Evolutionary conservation across 495 filamentous ascomycete species (phyloP), one percentile per base, ranked within the genome.

Genomic region (Neurospora sp.): DNA sequence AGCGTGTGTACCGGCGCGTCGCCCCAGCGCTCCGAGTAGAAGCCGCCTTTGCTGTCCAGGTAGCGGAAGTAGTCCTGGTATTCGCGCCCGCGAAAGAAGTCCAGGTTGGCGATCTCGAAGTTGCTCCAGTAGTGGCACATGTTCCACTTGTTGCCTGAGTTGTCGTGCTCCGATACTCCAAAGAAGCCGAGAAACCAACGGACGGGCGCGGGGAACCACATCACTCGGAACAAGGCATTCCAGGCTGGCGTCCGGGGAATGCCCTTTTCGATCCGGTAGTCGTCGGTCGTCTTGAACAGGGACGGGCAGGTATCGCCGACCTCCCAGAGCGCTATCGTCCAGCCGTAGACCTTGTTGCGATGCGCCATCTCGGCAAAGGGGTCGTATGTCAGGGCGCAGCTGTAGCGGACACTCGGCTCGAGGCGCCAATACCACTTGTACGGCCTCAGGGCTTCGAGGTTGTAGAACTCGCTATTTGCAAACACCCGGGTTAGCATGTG

Each of bases 61-160:
- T 82, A 81, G 14, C 79, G 69, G 72, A 83, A 88, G 22, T 87
- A 80, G n/a, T 83, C 78, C 65, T 83, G 83, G 73, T 88, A 88
- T 37, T 78, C 81, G 27, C 79, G 71, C 17, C 81, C 75, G 17
- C 86, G 81, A 76, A 86, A 88, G 72, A 88, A 87, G 69, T 85
- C 85, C 16, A 88, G 77, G 71, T 84, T 80, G 70, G 83, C 86
- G 72, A 88, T 87, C 76, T 88, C 86, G 40, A 88, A 88, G 71
- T 88, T 88, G 74, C 83, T 86, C 86, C 86, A 88, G 73, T 87
- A 88, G 75, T 88, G 86, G 72, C 86, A 88, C 20, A 83, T 75
- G 71, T 84, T 88, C 82, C 87, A 88, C 41, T 78, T 72, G 48
- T 84, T 82, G 39, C 82, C 84, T 39, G 35, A 31, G 69, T 72